Base-by-base conservation (phyloP, 148 eudicot species). In the Rhododendron vialii region DNA sequence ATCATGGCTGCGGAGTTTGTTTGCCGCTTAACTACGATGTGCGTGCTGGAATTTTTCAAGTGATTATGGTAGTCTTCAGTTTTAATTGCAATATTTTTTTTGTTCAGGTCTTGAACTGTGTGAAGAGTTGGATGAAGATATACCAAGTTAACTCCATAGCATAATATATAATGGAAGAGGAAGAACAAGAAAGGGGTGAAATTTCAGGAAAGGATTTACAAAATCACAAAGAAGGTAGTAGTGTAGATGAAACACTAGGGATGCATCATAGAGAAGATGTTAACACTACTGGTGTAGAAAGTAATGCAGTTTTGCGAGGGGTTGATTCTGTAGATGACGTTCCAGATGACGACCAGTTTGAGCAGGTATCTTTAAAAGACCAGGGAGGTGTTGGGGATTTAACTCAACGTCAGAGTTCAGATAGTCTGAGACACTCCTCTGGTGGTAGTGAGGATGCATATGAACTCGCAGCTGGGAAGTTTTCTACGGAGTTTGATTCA, bases 331-430 rank as follows among this genome's bases (percentile, higher is more conserved):
- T 59, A 86, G 33, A 59, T 79, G 78, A 76, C 73, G 85, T 80
- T 87, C 86, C 51, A 63, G 96, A 93, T 24, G 95, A 89, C 82
- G 96, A 88, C 76, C 89, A 91, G 71, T 96, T 93, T 94, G 99
- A 96, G 88, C 98, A 91, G 87, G 96, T 92, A 26, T 89, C 94
- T 74, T 89, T 96, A 78, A 90, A 87, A 63, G 99, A 93, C 65
- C 84, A 74, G 67, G 82, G 84, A 81, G 84, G 82, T 85, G 59
- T 77, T 67, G 90, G 87, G 71, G 91, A 71, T 63, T 82, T 88
- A 71, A 85, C 89, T 76, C 74, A 83, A 78, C 69, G 86, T 33
- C 43, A 80, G 65, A 82, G 85, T 79, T 87, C 92, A 43, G 92
- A 90, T 51, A 86, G 85, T 87, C 71, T 79, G 24, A 85, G 84